Conservation (phyloP, 805 yeast genomes). For the Saturnispora quitensis region DNA sequence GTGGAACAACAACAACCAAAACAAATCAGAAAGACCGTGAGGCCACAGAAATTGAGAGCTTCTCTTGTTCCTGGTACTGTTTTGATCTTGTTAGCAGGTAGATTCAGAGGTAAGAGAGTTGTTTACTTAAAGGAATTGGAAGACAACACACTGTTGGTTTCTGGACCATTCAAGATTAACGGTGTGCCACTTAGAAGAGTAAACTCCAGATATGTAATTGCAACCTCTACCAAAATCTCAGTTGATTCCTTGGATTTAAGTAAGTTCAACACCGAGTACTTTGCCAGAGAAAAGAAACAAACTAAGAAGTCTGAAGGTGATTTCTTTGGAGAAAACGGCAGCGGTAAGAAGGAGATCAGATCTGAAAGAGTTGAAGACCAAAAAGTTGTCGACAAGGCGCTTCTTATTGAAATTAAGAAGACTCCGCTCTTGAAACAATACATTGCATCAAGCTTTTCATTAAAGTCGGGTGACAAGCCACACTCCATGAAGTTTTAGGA, state of each 20-base stretch:
- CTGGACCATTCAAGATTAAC: conserved; percentile 99
- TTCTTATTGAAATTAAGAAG: conserved; percentile 90
- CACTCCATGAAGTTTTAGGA: conserved; percentile 92
- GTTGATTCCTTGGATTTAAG: conserved; percentile 74
- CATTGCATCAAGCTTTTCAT: conserved; percentile 90
- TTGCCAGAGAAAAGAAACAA: conserved; percentile 82
- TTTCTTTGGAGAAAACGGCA: conserved; percentile 67
- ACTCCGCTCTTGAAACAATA: conserved; percentile 96
- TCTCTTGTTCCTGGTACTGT: conserved; percentile 35
- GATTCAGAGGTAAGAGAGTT: conserved; percentile 99
- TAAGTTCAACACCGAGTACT: conserved; percentile 90
- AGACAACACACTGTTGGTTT: conserved; percentile 94
- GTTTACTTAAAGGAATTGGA: conserved; percentile 93
- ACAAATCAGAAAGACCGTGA: conserved; percentile 82
- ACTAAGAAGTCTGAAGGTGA: conserved; percentile 84
- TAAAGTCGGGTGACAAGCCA: conserved; percentile 98
- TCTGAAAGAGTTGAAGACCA: conserved; percentile 96
- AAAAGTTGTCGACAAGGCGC: conserved; percentile 88
- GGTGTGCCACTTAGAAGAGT: conserved; percentile 99
- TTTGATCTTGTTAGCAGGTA: conserved; percentile 93
- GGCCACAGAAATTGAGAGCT: conserved; percentile 93
- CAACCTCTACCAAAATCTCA: conserved; percentile 87
- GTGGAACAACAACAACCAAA: conserved; percentile 82
- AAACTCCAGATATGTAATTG: conserved; percentile 97
- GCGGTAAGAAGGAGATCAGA: conserved; percentile 70